Conservation (phyloP, 1,139 yeast genomes). For the Yamadazyma diddensiae region DNA sequence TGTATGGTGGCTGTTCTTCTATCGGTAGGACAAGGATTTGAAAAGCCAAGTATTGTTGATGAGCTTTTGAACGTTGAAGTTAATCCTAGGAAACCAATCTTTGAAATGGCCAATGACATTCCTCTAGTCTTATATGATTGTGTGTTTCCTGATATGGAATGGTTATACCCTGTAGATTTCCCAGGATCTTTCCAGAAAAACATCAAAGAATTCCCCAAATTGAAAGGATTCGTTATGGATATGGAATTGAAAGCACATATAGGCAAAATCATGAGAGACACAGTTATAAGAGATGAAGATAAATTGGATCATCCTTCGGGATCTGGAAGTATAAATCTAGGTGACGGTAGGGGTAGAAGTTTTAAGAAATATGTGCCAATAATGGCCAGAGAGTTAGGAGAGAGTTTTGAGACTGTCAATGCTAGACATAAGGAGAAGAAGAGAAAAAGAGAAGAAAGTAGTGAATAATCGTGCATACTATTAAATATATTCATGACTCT, state of each 20-base stretch:
- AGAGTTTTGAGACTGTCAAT: constrained; percentile 64
- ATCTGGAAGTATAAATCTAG: constrained; percentile 49
- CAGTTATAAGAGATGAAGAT: constrained; percentile 19
- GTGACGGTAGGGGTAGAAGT: constrained; percentile 70
- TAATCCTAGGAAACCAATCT: constrained; percentile 71
- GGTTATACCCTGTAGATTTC: constrained; percentile 44
- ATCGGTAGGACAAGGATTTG: constrained; percentile 76
- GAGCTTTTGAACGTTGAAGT: constrained; percentile 57
- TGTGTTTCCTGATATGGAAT: constrained; percentile 66
- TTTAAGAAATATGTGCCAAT: constrained; percentile 58
- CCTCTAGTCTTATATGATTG: constrained; percentile 90
- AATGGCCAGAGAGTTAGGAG: constrained; percentile 55
- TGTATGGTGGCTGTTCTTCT: constrained; percentile 88
- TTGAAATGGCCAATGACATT: constrained; percentile 89
- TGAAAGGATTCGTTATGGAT: constrained; percentile 31
- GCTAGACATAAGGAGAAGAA: constrained; percentile 53
- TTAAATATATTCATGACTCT: not conserved
- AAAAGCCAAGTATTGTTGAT: constrained; percentile 53
- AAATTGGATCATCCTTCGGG: constrained; percentile 17
- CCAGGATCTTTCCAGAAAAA: constrained; percentile 18
- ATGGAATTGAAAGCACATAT: constrained; percentile 35
- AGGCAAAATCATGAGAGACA: constrained; percentile 26
- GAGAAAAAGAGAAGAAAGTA: no score
- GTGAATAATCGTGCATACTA: not conserved
- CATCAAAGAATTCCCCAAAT: constrained; percentile 23